Evolutionary conservation across 768 basidiomycete species (phyloP).

Genomic region (Suillus ampliporus): DNA sequence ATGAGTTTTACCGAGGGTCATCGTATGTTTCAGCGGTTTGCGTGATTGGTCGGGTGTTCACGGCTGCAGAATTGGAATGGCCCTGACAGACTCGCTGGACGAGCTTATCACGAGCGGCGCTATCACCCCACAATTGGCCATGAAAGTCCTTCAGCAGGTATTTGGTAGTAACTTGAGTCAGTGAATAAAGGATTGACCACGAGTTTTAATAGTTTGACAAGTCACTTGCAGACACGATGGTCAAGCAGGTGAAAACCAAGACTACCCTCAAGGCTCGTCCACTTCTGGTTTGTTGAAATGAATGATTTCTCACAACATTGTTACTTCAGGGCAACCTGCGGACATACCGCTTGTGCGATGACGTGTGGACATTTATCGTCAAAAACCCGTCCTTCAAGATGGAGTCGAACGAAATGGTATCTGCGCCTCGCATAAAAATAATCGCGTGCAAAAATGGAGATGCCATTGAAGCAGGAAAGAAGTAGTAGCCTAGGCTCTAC

Average conservation of each 20-base stretch:
- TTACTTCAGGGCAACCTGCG: slow-evolving; percentile 78
- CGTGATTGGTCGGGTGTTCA: slow-evolving; percentile 4
- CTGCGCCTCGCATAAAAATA: slow-evolving; percentile 87
- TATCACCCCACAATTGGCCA: slow-evolving; percentile 97
- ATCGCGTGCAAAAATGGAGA: slow-evolving; percentile 98
- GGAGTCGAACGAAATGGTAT: slow-evolving; percentile 85
- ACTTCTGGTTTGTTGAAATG: slow-evolving; percentile 1
- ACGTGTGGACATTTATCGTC: slow-evolving; percentile 99
- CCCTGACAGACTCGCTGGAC: slow-evolving; percentile 96
- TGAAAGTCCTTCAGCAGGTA: slow-evolving; percentile 98
- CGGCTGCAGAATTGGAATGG: slow-evolving; percentile 85
- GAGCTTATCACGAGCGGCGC: slow-evolving; percentile 96
- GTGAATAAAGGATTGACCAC: slow-evolving; percentile 6
- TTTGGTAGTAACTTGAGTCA: slow-evolving; percentile 17
- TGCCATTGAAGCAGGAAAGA: slow-evolving; percentile 82
- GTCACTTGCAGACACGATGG: slow-evolving; percentile 89
- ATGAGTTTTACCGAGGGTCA: slow-evolving; percentile 91
- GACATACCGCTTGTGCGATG: slow-evolving; percentile 92
- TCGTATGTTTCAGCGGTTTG: slow-evolving; percentile 61
- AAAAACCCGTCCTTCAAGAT: slow-evolving; percentile 94
- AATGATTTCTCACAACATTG: slow-evolving; percentile 13
- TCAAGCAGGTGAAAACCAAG: slow-evolving; percentile 94
- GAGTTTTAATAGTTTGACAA: slow-evolving; percentile 82
- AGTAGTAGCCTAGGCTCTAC: slow-evolving; percentile 43
- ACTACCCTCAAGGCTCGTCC: slow-evolving; percentile 82